These are phyloP conservation scores for Penicillium coprophilum DNA, from an alignment of 495 filamentous ascomycete species.

Conservation along the genomic window DNA sequence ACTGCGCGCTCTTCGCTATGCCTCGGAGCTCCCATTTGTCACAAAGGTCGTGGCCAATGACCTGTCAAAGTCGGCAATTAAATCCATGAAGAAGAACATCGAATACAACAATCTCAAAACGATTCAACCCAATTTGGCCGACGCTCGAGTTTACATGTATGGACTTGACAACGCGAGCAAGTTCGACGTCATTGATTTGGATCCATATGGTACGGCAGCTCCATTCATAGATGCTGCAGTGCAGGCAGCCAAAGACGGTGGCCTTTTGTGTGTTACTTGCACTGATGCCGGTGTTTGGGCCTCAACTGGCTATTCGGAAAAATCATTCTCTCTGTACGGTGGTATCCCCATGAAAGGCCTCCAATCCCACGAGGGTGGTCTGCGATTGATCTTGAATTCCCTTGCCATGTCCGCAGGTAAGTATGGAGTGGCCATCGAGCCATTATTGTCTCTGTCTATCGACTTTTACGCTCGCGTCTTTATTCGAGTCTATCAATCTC, in stretches of 20 bases:
- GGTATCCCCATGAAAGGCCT: constrained; percentile 79
- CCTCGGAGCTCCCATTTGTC: constrained; percentile 79
- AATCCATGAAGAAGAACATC: constrained; percentile 79
- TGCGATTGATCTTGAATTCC: constrained; percentile 79
- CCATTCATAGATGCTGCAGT: constrained; percentile 90
- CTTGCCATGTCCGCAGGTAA: constrained; percentile 75
- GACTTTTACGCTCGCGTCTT: constrained; percentile 96
- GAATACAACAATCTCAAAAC: constrained; percentile 71
- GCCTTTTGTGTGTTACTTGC: constrained; percentile 91
- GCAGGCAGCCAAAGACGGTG: constrained; percentile 78
- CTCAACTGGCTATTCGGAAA: constrained; percentile 88
- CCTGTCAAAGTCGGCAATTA: constrained; percentile 70
- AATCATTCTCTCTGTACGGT: constrained; percentile 87
- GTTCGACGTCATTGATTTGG: constrained; percentile 94
- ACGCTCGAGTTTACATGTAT: constrained; percentile 93
- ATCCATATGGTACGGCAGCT: constrained; percentile 90
- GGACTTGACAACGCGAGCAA: constrained; percentile 39
- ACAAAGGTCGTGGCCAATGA: constrained; percentile 89
- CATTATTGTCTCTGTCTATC: constrained; percentile 85
- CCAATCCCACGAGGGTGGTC: constrained; percentile 84
- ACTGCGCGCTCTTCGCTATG: constrained; percentile 87
- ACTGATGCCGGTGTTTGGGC: constrained; percentile 95
- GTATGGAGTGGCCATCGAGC: constrained; percentile 90
- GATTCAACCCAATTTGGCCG: constrained; percentile 69
- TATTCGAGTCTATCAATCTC: constrained; percentile 74